Evolutionary conservation across 192 early-diverging fungal species (phyloP), one percentile per base, ranked within the genome.

Genomic region (Powellomyces hirtus): DNA sequence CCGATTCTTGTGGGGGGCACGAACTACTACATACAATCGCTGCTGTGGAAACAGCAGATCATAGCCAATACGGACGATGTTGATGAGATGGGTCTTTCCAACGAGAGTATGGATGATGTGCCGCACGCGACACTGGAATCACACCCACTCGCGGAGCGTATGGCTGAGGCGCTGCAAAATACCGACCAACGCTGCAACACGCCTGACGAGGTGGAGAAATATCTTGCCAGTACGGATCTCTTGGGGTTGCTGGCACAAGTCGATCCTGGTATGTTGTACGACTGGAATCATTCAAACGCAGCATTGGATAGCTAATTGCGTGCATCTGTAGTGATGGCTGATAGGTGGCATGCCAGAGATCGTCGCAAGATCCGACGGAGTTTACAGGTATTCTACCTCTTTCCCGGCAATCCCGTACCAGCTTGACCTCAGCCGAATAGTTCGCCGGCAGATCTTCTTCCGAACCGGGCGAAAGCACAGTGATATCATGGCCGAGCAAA

Each of bases 1-100:
- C 93, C 97, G 2, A 88, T 99, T 11, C 77, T 99, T 6, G 95
- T 95, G 6, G 97, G 97, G 36, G 97, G 97, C 40, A 99, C 95
- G 4, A 88, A 96, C 70, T 99, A 99, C 76, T 99, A 99, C 74
- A 87, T 99, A 31, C 97, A 99, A 71, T 89, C 89, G 1, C 70
- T 94, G 4, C 75, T 99, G 36, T 99, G 90, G 84, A 75, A 84
- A 36, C 82, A 93, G 38, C 84, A 86, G 0, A 74, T 95, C 24
- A 77, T 88, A 51, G 68, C 49, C 4, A n/a, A 55, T 8, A 4
- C 59, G 16, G 18, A 40, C 14, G 2, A 34, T 6, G 59, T 2
- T 14, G 46, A 49, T 3, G n/a, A 42, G 8, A 8, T 42, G 40
- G 18, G 18, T 13, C 8, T 8, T 18, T 42, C 40, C 40, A 42